phyloP scores from a whole-genome alignment of 306 rosid species.

The Acacia melanoxylon region DNA sequence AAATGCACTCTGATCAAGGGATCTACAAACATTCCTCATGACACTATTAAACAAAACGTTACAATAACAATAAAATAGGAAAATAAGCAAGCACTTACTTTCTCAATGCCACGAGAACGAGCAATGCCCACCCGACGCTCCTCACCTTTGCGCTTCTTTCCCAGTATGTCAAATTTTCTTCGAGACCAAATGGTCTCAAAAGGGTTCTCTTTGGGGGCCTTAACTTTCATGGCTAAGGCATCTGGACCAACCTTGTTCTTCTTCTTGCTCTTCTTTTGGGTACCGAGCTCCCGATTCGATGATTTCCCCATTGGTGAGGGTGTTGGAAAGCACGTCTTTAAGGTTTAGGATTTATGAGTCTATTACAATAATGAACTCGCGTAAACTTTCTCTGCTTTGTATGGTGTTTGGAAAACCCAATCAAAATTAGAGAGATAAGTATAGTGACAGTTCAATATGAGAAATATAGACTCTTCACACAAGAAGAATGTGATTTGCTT shows the following conservation, averaged over 20 bases:
- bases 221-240: constrained; percentile 64
- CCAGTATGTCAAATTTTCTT: constrained; percentile 73
- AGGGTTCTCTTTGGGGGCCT: constrained; percentile 51
- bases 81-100: constrained; percentile 32
- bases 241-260: constrained; percentile 56
- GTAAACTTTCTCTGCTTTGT: neutral
- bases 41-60: neutral
- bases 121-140: constrained; percentile 69
- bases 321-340: neutral
- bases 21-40: neutral
- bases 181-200: constrained; percentile 86
- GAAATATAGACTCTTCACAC: neutral
- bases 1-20: neutral
- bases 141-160: constrained; percentile 88
- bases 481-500: neutral
- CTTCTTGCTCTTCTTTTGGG: constrained; percentile 35
- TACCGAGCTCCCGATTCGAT: constrained; percentile 25
- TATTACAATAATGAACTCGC: neutral
- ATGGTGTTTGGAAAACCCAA: neutral
- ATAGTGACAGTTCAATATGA: neutral
- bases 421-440: neutral
- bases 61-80: neutral
- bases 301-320: constrained; percentile 40
- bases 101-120: constrained; percentile 73
- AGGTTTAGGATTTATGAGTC: neutral